Base-by-base conservation (phyloP, 306 rosid species). In the Senna siamea region DNA sequence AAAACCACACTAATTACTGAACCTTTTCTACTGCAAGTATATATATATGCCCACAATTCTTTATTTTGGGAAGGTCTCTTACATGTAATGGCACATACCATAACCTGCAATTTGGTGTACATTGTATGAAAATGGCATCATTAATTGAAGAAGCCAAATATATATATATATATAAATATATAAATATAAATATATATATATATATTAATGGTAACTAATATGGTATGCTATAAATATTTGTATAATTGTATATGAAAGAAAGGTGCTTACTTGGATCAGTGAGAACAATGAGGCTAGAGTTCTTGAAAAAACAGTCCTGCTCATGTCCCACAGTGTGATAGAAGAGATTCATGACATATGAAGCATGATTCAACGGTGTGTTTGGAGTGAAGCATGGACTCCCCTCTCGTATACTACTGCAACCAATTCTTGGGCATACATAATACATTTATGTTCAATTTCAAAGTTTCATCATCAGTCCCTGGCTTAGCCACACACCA, bases 401-500 rank as follows among this genome's bases (percentile, higher is more conserved):
- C 1, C 61, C 61, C n/a, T 23, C 0, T 11, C 22, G 17, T 22
- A 55, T 55, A 5, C 22, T 17, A 10, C 12, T 4, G 61, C 35
- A 55, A 15, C 11, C 35, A 9, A 55, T 0, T 55, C 9, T 55
- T 5, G n/a, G 1, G 1, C 61, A 22, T 0, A 55, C 17, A 11
- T 55, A 22, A 23, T 55, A 26, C 35, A n/a, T n/a, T n/a, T 23
- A 55, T 55, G 61, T 23, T 55, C 22, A 5, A 3, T 55, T 20
- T 3, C n/a, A 55, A 11, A 0, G 6, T 4, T 55, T n/a, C 35
- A 22, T 55, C 61, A 9, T 55, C 61, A 22, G 17, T 11, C 17
- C 61, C 61, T 55, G 61, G 35, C 14, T 55, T 55, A 3, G 61
- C 61, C 37, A 55, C 35, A 23, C 61, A 55, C 61, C 61, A 55